Percentiles rank a stretch among this genome's conserved stretches.
These are phyloP conservation scores for Somion occarium DNA, from an alignment of 1,284 basidiomycete genomes.

Conservation along the genomic window DNA sequence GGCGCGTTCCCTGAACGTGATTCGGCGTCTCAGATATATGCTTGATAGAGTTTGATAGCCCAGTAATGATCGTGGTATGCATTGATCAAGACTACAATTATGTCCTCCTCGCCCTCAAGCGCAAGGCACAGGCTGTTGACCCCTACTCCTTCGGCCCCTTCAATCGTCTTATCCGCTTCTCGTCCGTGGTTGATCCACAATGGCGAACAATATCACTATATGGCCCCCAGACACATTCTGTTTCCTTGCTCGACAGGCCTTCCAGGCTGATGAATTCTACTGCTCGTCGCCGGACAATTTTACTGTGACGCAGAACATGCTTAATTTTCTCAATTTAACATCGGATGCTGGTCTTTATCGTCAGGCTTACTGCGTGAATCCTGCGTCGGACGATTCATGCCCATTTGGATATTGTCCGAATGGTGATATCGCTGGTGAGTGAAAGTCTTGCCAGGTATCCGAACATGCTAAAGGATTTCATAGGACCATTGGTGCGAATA, in stretches of 20 bases:
- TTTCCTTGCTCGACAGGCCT: not conserved
- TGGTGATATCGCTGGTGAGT: slow-evolving; percentile 7
- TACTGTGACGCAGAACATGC: slow-evolving; percentile 1
- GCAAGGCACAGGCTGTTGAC: too few species aligned
- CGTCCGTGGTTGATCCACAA: too few species aligned
- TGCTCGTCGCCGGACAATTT: not conserved
- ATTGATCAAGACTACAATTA: too few species aligned
- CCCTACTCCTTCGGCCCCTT: too few species aligned
- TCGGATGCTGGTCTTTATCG: not conserved
- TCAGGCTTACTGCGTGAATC: slow-evolving; percentile 6
- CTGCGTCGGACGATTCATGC: slow-evolving; percentile 4
- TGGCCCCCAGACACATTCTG: not conserved
- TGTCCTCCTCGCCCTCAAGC: too few species aligned
- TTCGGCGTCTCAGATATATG: too few species aligned
- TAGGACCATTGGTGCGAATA: slow-evolving; percentile 4
- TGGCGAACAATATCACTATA: not conserved
- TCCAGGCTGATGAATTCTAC: not conserved
- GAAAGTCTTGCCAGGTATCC: not conserved
- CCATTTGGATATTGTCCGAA: slow-evolving; percentile 4
- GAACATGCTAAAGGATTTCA: not conserved
- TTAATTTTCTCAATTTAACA: slow-evolving; percentile 5
- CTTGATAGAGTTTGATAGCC: too few species aligned
- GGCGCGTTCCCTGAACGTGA: too few species aligned
- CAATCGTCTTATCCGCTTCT: too few species aligned
- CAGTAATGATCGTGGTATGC: too few species aligned